Evolutionary conservation across 2,329 filamentous ascomycete species (phyloP).

Genomic region (Knoxdaviesia proteae): DNA sequence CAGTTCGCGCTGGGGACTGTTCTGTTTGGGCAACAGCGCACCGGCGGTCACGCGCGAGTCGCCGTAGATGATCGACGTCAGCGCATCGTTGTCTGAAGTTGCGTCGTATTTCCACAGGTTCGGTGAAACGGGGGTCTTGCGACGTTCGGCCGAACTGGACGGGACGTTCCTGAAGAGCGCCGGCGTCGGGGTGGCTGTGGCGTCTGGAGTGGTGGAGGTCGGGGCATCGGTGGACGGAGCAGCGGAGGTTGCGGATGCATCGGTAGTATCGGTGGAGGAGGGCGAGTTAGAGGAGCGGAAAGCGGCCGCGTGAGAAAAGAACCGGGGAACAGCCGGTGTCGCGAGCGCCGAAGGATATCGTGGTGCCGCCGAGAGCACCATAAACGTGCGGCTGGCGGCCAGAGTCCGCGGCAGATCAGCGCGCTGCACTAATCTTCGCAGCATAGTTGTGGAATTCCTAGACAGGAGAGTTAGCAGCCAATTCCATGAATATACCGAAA

Average conservation of each 20-base stretch:
- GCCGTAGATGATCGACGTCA: slow-evolving; percentile 5
- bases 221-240: background rate
- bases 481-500: too few species aligned
- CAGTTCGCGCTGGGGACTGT: slow-evolving; percentile 3
- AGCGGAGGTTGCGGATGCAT: background rate
- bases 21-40: slow-evolving; percentile 7
- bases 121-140: too few species aligned
- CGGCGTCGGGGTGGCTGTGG: background rate
- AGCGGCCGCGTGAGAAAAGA: background rate
- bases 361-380: too few species aligned
- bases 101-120: too few species aligned
- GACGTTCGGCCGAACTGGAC: background rate
- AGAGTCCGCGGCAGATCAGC: too few species aligned
- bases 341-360: slow-evolving; percentile 1
- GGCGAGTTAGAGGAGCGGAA: slow-evolving; percentile 1
- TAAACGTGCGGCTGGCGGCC: too few species aligned
- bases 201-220: background rate
- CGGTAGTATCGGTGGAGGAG: background rate
- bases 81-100: too few species aligned
- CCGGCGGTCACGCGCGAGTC: slow-evolving; percentile 7
- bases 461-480: too few species aligned
- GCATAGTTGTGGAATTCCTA: too few species aligned
- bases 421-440: too few species aligned
- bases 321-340: background rate
- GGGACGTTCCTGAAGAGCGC: background rate